Conservation (phyloP, 192 early-diverging fungal genomes). For the Backusella parvicylindrica region DNA sequence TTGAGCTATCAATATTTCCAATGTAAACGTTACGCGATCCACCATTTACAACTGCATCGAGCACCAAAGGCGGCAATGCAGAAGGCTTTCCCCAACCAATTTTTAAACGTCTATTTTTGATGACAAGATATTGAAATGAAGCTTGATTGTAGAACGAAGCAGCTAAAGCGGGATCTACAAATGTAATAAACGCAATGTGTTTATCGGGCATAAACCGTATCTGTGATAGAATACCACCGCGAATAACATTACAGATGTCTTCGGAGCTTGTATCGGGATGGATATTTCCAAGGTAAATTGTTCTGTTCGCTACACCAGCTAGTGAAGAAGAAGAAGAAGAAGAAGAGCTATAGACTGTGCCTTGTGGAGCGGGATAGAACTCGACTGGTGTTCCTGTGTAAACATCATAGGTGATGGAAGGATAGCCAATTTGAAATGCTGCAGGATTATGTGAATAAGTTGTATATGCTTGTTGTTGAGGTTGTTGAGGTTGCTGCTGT, state of each 20-base stretch:
- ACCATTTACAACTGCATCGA: constrained; percentile 51
- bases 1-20: constrained; percentile 59
- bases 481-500: constrained; percentile 24
- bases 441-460: constrained; percentile 3
- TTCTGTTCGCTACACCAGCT: constrained; percentile 57
- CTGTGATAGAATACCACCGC: constrained; percentile 80
- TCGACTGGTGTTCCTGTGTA: constrained; percentile 28
- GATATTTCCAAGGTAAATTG: constrained; percentile 81
- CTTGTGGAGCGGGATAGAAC: constrained; percentile 29
- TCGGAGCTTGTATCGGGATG: constrained; percentile 73
- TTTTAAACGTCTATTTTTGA: constrained; percentile 74
- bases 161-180: constrained; percentile 72
- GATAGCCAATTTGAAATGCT: constrained; percentile 25
- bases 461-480: constrained; percentile 12
- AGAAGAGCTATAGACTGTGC: neutral
- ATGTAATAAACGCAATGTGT: constrained; percentile 82
- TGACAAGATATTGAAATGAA: constrained; percentile 54
- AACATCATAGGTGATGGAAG: constrained; percentile 29
- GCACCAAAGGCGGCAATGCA: constrained; percentile 48
- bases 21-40: constrained; percentile 85
- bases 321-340: constrained; percentile 5
- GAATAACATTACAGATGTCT: constrained; percentile 84
- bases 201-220: constrained; percentile 74
- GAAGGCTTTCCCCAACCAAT: constrained; percentile 80
- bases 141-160: constrained; percentile 58